Base-by-base conservation (phyloP, 495 filamentous ascomycete species). In the Penicillium antarcticum region DNA sequence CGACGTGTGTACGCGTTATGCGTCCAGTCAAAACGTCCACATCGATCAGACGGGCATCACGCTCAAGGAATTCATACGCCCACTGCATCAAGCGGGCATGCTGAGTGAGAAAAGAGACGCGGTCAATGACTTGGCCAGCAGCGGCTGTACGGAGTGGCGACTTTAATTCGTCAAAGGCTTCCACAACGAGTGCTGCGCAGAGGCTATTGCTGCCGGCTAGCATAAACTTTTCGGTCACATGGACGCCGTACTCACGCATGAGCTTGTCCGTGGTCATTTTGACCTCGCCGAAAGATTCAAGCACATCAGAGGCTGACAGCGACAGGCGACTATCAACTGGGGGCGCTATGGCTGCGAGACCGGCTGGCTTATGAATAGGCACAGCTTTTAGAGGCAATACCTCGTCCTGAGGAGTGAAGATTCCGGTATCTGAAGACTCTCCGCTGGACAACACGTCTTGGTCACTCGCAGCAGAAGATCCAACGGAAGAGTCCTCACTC, bases 281-380 rank as follows among this genome's bases (percentile, higher is more conserved):
- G 5, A 60, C 69, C 36, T 70, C 56, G 58, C 91, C 87, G 14
- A 75, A 64, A 42, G 67, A 62, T 41, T 78, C 71, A 23, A 79
- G 64, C 47, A 51, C 16, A 21, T 12, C 17, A 3, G 38, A 14
- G 5, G 16, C 10, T 5, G 48, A 34, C 21, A 39, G 31, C 18
- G 42, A 35, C 21, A 23, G 21, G 6, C 6, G 4, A 23, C 21
- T 23, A 5, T 3, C 6, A 5, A 23, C 21, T 23, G 21, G 21
- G n/a, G n/a, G n/a, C n/a, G n/a, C n/a, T n/a, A n/a, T n/a, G n/a
- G n/a, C n/a, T n/a, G n/a, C n/a, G n/a, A n/a, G n/a, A n/a, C n/a
- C n/a, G n/a, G n/a, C n/a, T n/a, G n/a, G n/a, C n/a, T n/a, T n/a
- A n/a, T n/a, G n/a, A n/a, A n/a, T n/a, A n/a, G n/a, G n/a, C n/a